phyloP scores from a whole-genome alignment of 352 stramenopile species.

The Globisporangium heterothallicum region DNA sequence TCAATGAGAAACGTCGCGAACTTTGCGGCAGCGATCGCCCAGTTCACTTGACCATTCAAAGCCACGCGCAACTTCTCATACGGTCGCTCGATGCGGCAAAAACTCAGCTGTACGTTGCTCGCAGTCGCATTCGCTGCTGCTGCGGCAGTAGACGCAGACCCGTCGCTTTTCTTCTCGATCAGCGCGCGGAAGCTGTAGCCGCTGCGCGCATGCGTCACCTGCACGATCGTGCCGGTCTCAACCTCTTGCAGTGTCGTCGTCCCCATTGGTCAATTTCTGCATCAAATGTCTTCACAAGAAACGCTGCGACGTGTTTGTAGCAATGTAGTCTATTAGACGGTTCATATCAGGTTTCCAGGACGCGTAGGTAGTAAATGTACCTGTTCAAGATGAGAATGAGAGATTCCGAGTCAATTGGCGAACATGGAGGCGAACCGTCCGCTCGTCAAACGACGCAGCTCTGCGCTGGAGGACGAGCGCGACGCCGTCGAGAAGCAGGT shows the following conservation, averaged over 20 bases:
- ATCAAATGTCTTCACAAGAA: background rate
- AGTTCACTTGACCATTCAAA: constrained; percentile 57
- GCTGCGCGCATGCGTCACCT: constrained; percentile 40
- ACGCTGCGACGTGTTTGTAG: background rate
- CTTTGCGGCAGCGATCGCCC: constrained; percentile 56
- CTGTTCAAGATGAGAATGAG: background rate
- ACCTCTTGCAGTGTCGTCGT: constrained; percentile 13
- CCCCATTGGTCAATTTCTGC: background rate
- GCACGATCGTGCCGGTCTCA: constrained; percentile 55
- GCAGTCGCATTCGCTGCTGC: background rate
- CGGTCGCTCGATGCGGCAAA: constrained; percentile 56
- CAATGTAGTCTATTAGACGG: background rate
- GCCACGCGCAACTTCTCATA: constrained; percentile 80
- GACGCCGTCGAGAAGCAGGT: constrained; percentile 42
- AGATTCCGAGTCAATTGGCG: background rate
- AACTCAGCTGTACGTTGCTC: constrained; percentile 28
- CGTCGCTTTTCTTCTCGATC: constrained; percentile 35
- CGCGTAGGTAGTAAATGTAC: constrained; percentile 7
- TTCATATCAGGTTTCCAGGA: background rate
- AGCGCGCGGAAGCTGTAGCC: constrained; percentile 41
- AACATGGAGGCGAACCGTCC: constrained; percentile 6
- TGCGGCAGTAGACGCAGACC: constrained; percentile 6
- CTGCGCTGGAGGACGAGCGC: constrained; percentile 41
- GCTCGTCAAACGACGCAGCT: constrained; percentile 28
- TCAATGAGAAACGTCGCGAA: constrained; percentile 65